Base-by-base conservation (phyloP, 2,329 filamentous ascomycete genomes). In the Aciculosporium take region DNA sequence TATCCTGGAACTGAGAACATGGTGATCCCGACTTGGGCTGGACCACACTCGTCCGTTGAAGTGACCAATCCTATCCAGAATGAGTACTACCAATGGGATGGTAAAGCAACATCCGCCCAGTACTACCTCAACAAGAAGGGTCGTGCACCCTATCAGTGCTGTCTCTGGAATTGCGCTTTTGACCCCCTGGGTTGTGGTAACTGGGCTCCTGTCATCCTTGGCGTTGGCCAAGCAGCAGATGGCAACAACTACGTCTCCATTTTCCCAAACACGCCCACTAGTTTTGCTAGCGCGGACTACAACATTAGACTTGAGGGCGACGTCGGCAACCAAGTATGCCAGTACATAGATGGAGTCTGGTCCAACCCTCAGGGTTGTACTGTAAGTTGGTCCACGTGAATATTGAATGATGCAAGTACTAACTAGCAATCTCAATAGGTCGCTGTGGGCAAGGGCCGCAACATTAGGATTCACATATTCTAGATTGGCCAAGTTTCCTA, bases 71-170 rank as follows among this genome's bases (percentile, higher is more conserved):
- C 89, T 36, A 65, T 81, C 49, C 76, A 79, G 45, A 57, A 60
- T 37, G 69, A 66, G 39, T 94, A 89, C 69, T 96, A 87, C 69
- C 64, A 69, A 46, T 94, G 85, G 84, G 51, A 84, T 54, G 74
- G 74, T 52, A 72, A 73, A 60, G 53, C 66, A 39, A 96, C 91
- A 40, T 88, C 85, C 37, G 88, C 88, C 34, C 91, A 96, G 66
- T 96, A 94, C 74, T 98, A 98, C 60, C 74, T 96, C 64, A 96
- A 96, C 74, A 83, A 83, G 53, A 72, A 76, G 52, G 87, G 86
- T 46, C 68, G 82, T 40, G 53, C 63, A 15, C 65, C 77, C 44
- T 59, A 76, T 49, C 64, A 88, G 10, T 84, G 76, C 39, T 98
- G 91, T 66, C 63, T 73, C 44, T 96, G 91, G 91, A 59, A 58